phyloP scores from a whole-genome alignment of 1,284 basidiomycete species.

The Sanghuangporus sanghuang region DNA sequence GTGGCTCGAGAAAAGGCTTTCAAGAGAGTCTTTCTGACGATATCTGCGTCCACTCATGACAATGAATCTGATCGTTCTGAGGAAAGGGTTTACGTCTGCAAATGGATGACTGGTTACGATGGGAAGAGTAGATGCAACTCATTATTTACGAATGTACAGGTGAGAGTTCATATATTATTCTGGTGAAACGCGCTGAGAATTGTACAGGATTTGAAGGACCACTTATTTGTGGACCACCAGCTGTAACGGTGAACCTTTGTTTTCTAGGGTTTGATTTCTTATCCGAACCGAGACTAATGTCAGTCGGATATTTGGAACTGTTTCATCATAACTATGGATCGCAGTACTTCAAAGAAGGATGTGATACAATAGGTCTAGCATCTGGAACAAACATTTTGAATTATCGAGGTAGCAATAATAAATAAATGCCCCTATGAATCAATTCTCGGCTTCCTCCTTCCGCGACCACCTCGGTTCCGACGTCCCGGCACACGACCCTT shows the following conservation, averaged over 20 bases:
- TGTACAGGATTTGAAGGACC: constrained; percentile 14
- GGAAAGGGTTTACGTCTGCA: constrained; percentile 13
- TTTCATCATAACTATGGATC: too few relatives aligned
- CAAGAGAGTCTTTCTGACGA: constrained; percentile 10
- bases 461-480: too few relatives aligned
- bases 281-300: too few relatives aligned
- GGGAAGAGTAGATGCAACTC: constrained; percentile 5
- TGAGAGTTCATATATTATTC: background rate
- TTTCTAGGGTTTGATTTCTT: too few relatives aligned
- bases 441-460: too few relatives aligned
- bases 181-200: background rate
- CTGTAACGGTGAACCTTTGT: background rate
- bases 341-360: too few relatives aligned
- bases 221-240: constrained; percentile 14
- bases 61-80: constrained; percentile 10
- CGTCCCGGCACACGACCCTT: too few relatives aligned
- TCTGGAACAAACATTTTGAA: too few relatives aligned
- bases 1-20: constrained; percentile 13
- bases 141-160: constrained; percentile 4
- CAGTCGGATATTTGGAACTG: too few relatives aligned
- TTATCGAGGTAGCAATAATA: too few relatives aligned
- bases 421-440: background rate
- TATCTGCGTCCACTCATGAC: background rate
- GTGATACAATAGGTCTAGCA: too few relatives aligned
- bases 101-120: constrained; percentile 8